Evolutionary conservation across 2,329 filamentous ascomycete species (phyloP).

Genomic region (Clarireedia hainanense): DNA sequence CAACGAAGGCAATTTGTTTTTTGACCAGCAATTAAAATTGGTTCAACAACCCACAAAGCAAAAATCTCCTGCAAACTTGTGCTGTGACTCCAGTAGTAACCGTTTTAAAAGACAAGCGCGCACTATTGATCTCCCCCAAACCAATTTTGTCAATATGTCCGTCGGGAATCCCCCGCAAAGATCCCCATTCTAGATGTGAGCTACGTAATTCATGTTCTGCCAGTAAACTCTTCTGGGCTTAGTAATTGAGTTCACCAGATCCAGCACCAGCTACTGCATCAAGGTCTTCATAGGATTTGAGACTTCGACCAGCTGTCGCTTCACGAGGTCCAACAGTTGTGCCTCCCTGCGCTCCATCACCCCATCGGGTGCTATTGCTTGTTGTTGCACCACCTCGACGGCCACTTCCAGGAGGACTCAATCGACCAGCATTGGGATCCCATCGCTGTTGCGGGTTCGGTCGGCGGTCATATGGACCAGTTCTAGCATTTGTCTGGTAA

Average conservation of each 20-base stretch:
- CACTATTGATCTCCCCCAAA: not conserved
- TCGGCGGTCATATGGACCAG: slow-evolving; percentile 69
- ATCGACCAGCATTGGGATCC: slow-evolving; percentile 37
- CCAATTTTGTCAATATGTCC: slow-evolving; percentile 1
- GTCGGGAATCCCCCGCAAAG: not conserved
- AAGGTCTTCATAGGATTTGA: slow-evolving; percentile 96
- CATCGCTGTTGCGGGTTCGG: slow-evolving; percentile 44
- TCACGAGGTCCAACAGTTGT: slow-evolving; percentile 78
- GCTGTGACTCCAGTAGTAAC: not conserved
- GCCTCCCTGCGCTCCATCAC: slow-evolving; percentile 60
- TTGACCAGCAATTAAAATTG: not conserved
- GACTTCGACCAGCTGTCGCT: slow-evolving; percentile 81
- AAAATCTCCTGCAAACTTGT: not conserved
- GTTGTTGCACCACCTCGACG: slow-evolving; percentile 39
- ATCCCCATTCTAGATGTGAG: not conserved
- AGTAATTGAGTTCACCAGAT: slow-evolving; percentile 87
- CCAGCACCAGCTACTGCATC: slow-evolving; percentile 73
- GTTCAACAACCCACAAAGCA: not conserved
- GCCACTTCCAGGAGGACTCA: slow-evolving; percentile 42
- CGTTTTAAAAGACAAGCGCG: not conserved
- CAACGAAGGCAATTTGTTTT: not conserved
- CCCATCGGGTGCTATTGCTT: slow-evolving; percentile 52
- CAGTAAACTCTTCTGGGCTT: not conserved
- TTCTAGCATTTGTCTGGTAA: slow-evolving; percentile 50
- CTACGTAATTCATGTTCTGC: not conserved